Evolutionary conservation across 2,329 filamentous ascomycete genomes (phyloP), one percentile per base, ranked within the genome.

Genomic region (Cordyceps militaris): DNA sequence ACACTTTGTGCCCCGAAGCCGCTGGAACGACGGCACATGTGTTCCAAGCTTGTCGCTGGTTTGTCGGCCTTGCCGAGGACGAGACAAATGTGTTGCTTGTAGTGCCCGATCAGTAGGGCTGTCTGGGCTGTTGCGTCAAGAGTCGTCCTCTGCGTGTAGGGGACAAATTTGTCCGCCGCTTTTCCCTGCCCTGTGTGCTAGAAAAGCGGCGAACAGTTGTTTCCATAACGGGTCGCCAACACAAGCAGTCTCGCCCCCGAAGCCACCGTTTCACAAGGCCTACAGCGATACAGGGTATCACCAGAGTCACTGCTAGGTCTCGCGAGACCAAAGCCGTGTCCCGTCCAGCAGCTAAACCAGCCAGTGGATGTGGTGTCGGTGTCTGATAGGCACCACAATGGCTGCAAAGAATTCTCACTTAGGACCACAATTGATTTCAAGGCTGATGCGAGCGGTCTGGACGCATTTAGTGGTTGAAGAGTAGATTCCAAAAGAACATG

Each of bases 21-120:
- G 58, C 63, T 60, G 63, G 63, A 63, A 62, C 60, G 61, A 60
- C 32, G 16, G 44, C 14, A 38, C n/a, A n/a, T n/a, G n/a, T n/a
- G n/a, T n/a, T n/a, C n/a, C n/a, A 6, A 30, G n/a, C 6, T 19
- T 14, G 2, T 19, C 24, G 2, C 40, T 2, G 44, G 21, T 13
- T 6, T 16, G 32, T 30, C 28, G 38, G 46, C n/a, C 42, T 6
- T 19, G 21, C 42, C 50, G 23, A 28, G 40, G 38, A 11, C 47
- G 10, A 50, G 19, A 26, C 32, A 38, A n/a, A n/a, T n/a, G n/a
- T n/a, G n/a, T n/a, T n/a, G n/a, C n/a, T n/a, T 36, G 14, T 9
- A 36, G 34, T 16, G 34, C 34, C 34, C 14, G 14, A 38, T 6
- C 14, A 11, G 32, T n/a, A n/a, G 32, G 10, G 10, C 32, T n/a